Conservation (phyloP, 179 eudicot genomes). For the Silene noctiflora region DNA sequence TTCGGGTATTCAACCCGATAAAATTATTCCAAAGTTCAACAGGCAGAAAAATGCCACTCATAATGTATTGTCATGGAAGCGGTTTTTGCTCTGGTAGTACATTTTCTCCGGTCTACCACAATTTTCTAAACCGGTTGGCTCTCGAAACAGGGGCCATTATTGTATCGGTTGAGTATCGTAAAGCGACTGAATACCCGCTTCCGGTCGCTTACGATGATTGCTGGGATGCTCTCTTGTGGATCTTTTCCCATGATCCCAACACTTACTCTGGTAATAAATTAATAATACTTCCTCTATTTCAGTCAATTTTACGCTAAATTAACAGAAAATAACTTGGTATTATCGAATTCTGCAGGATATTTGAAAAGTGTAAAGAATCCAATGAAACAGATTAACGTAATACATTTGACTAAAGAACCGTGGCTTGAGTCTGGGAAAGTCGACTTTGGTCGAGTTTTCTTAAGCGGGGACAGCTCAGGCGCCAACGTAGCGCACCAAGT, state of each 20-base stretch:
- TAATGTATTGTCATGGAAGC: conserved; percentile 13
- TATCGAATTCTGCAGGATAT: no score
- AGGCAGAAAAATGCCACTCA: background rate
- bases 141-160: background rate
- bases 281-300: background rate
- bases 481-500: no score
- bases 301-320: no score
- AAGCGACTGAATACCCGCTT: conserved; percentile 13
- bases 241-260: conserved; percentile 10
- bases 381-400: no score
- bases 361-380: no score
- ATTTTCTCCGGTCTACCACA: conserved; percentile 4
- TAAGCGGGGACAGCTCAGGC: no score
- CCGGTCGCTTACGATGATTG: conserved; percentile 17
- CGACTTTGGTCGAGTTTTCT: no score
- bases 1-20: conserved; percentile 1
- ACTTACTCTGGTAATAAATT: background rate
- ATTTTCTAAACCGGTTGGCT: conserved; percentile 10
- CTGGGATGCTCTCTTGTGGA: conserved; percentile 16
- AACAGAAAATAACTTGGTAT: no score
- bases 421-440: no score
- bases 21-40: background rate
- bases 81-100: conserved; percentile 13
- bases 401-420: no score
- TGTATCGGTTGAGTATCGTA: conserved; percentile 11